A percentile compares a stretch with the other conserved stretches of the same genome.
These are phyloP conservation scores for Sarocladium strictum DNA, from an alignment of 2,329 filamentous ascomycete genomes.

Conservation along the genomic window DNA sequence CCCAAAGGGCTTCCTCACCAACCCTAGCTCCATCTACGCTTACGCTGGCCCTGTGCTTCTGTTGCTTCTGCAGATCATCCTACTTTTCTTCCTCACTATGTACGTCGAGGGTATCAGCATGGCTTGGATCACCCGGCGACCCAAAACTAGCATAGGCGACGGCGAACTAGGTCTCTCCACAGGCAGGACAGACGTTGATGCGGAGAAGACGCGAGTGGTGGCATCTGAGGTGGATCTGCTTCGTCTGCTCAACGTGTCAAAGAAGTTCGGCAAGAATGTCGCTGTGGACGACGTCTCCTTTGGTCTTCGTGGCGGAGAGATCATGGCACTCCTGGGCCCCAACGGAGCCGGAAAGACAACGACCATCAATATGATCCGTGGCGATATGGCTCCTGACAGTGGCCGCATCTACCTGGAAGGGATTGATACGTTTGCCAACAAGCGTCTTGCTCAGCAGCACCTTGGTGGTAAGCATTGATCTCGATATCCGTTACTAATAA, in stretches of 20 bases:
- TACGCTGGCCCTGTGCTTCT: constrained; percentile 81
- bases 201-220: constrained; percentile 56
- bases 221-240: constrained; percentile 54
- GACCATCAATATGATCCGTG: constrained; percentile 64
- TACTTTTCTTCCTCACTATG: constrained; percentile 63
- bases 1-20: constrained; percentile 46
- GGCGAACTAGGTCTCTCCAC: constrained; percentile 18
- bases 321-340: constrained; percentile 69
- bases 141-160: constrained; percentile 29
- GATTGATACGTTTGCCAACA: too few relatives aligned
- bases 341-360: constrained; percentile 75
- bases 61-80: constrained; percentile 61
- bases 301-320: constrained; percentile 59
- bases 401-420: constrained; percentile 66
- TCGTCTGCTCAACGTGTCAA: constrained; percentile 65
- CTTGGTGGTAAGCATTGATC: too few relatives aligned
- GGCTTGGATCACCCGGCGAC: constrained; percentile 41
- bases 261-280: constrained; percentile 56
- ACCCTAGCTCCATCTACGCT: constrained; percentile 57
- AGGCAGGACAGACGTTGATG: constrained; percentile 25
- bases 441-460: too few relatives aligned
- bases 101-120: constrained; percentile 63
- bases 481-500: too few relatives aligned
- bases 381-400: constrained; percentile 55
- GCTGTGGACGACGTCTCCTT: constrained; percentile 70